Evolutionary conservation across 306 rosid species (phyloP).

Genomic region (Cyamopsis tetragonoloba): DNA sequence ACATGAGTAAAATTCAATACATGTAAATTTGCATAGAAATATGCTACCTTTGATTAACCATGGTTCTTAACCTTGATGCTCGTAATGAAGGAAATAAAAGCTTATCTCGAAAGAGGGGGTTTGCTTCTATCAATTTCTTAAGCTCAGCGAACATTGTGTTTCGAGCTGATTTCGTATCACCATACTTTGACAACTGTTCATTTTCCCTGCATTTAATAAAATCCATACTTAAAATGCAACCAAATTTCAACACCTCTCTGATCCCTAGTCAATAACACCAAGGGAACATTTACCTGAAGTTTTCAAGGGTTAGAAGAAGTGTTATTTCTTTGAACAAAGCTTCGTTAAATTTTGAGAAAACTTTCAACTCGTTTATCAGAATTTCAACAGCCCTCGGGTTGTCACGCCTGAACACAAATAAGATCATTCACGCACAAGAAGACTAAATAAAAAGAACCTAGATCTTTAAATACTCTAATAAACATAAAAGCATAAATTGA

Average conservation of each 20-base stretch:
- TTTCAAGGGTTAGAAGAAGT: conserved; percentile 58
- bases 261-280: neutral
- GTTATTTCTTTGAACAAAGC: conserved; percentile 71
- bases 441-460: neutral
- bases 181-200: conserved; percentile 62
- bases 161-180: conserved; percentile 64
- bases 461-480: neutral
- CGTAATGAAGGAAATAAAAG: conserved; percentile 53
- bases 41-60: conserved; percentile 70
- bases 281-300: conserved; percentile 72
- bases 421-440: conserved; percentile 15
- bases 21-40: too few relatives aligned
- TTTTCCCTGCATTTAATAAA: conserved; percentile 60
- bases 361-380: conserved; percentile 61
- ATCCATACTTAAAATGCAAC: neutral
- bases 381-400: conserved; percentile 60
- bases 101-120: conserved; percentile 66
- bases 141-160: conserved; percentile 59
- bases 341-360: conserved; percentile 55
- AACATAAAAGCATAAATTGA: neutral
- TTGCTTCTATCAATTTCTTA: conserved; percentile 60
- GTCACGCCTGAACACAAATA: conserved; percentile 40
- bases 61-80: conserved; percentile 57
- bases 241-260: neutral
- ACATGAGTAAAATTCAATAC: neutral